A percentile compares a stretch with the other conserved stretches of the same genome.
These are phyloP conservation scores for Phalaenopsis aphrodite DNA, from an alignment of 106 monocot genomes.

Conservation along the genomic window DNA sequence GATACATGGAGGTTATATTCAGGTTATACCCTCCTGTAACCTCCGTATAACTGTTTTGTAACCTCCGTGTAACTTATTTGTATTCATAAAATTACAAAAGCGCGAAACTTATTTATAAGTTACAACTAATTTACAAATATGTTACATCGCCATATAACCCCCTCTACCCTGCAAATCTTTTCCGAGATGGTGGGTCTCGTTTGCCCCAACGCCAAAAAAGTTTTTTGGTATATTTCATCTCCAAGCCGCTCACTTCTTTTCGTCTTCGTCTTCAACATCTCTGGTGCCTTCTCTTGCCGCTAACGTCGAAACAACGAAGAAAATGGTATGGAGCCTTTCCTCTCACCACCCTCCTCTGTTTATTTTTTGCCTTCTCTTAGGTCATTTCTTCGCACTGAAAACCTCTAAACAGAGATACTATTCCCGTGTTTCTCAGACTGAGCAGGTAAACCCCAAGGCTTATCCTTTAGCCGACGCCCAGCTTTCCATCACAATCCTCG, in stretches of 20 bases:
- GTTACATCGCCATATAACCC: too few relatives aligned
- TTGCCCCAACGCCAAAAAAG: neutral
- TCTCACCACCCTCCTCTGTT: neutral
- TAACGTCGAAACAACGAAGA: neutral
- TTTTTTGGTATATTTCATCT: neutral
- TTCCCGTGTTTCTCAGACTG: neutral
- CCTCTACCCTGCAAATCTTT: too few relatives aligned
- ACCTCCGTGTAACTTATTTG: too few relatives aligned
- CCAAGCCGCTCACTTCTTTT: neutral
- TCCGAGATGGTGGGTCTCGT: neutral
- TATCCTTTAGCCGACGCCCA: slow-evolving; percentile 88
- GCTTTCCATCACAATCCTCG: slow-evolving; percentile 73
- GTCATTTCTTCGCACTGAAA: neutral
- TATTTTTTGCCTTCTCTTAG: neutral
- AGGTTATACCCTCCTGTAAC: too few relatives aligned
- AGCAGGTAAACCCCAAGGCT: slow-evolving; percentile 75
- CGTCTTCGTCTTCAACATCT: neutral
- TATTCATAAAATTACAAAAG: too few relatives aligned
- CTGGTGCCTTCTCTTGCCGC: neutral
- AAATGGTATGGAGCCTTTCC: neutral
- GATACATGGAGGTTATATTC: too few relatives aligned
- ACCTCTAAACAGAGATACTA: neutral
- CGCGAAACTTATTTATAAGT: too few relatives aligned
- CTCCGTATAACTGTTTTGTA: too few relatives aligned
- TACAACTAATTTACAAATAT: too few relatives aligned